Conservation (phyloP, 1,284 basidiomycete genomes). For the Ceratobasidium sp. region DNA sequence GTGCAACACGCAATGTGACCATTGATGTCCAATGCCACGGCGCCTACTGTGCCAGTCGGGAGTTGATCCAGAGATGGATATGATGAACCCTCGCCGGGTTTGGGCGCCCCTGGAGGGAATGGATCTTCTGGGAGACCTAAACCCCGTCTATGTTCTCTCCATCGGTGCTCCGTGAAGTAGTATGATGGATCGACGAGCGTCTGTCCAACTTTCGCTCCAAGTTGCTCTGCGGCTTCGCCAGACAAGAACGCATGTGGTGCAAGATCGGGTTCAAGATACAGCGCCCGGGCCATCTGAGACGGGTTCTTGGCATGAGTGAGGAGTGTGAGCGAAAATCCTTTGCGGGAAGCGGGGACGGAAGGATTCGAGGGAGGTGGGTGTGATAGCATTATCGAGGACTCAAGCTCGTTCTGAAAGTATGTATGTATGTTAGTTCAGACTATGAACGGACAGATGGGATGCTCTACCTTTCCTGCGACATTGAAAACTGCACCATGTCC, state of each 20-base stretch:
- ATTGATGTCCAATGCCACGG: slow-evolving; percentile 79
- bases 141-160: slow-evolving; percentile 79
- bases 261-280: slow-evolving; percentile 74
- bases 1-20: slow-evolving; percentile 82
- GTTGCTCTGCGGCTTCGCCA: slow-evolving; percentile 71
- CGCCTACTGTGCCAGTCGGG: slow-evolving; percentile 85
- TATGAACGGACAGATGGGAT: neutral
- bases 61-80: slow-evolving; percentile 66
- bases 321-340: slow-evolving; percentile 75
- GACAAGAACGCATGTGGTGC: slow-evolving; percentile 81
- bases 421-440: neutral
- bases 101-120: slow-evolving; percentile 55
- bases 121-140: slow-evolving; percentile 79
- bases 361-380: slow-evolving; percentile 76
- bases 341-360: slow-evolving; percentile 69
- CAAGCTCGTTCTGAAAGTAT: slow-evolving; percentile 78
- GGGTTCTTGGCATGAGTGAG: slow-evolving; percentile 80
- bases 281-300: slow-evolving; percentile 74
- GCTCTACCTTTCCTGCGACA: slow-evolving; percentile 74
- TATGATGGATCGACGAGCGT: slow-evolving; percentile 78
- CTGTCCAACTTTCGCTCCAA: slow-evolving; percentile 70
- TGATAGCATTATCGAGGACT: slow-evolving; percentile 83
- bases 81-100: slow-evolving; percentile 36
- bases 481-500: slow-evolving; percentile 88
- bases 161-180: slow-evolving; percentile 79